These are phyloP conservation scores for Lojkania enalia DNA, from an alignment of 2,329 filamentous ascomycete species.

Conservation along the genomic window DNA sequence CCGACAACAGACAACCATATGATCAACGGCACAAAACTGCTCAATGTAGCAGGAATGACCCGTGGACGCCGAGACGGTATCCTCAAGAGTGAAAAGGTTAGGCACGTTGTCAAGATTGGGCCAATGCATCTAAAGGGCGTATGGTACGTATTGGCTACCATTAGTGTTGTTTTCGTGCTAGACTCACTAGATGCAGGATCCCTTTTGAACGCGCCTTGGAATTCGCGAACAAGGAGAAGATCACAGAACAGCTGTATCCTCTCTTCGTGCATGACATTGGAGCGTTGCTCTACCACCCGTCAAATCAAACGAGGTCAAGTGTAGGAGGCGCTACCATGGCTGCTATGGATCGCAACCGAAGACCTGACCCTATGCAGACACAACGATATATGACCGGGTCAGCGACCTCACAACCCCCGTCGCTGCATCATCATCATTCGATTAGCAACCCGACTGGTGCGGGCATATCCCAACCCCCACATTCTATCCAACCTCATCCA, in stretches of 20 bases:
- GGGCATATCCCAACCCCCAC: slow-evolving; percentile 67
- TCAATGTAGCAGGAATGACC: slow-evolving; percentile 98
- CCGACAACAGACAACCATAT: slow-evolving; percentile 83
- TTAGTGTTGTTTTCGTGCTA: not conserved
- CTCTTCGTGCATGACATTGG: slow-evolving; percentile 98
- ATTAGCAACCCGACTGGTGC: slow-evolving; percentile 64
- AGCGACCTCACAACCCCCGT: slow-evolving; percentile 63
- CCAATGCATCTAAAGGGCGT: slow-evolving; percentile 97
- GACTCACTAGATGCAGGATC: slow-evolving; percentile 65
- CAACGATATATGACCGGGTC: slow-evolving; percentile 62
- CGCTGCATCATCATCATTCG: slow-evolving; percentile 71
- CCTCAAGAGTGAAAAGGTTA: slow-evolving; percentile 93
- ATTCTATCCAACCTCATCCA: slow-evolving; percentile 65
- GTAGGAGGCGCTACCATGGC: slow-evolving; percentile 74
- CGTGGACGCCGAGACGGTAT: slow-evolving; percentile 93
- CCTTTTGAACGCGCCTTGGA: slow-evolving; percentile 96
- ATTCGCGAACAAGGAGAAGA: slow-evolving; percentile 99
- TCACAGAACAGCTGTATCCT: slow-evolving; percentile 91
- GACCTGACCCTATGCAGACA: slow-evolving; percentile 46
- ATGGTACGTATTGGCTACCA: slow-evolving; percentile 11
- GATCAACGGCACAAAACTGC: slow-evolving; percentile 96
- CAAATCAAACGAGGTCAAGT: slow-evolving; percentile 80
- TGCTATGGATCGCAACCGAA: slow-evolving; percentile 65
- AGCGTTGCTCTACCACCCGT: slow-evolving; percentile 88
- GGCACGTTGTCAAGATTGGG: slow-evolving; percentile 97